These are phyloP conservation scores for Ilyonectria sp. DNA, from an alignment of 2,329 filamentous ascomycete genomes.

Conservation along the genomic window DNA sequence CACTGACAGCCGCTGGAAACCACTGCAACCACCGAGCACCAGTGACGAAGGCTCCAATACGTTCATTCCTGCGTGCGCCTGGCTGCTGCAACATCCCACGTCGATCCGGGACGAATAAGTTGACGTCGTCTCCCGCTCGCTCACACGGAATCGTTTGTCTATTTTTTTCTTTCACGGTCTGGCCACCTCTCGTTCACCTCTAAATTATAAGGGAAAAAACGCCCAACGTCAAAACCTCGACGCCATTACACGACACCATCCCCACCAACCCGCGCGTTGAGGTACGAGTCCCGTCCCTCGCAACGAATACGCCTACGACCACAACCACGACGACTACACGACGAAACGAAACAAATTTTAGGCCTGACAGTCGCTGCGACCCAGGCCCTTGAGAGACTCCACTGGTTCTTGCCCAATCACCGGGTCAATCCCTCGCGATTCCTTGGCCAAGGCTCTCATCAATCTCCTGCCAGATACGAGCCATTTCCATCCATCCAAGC, in stretches of 20 bases:
- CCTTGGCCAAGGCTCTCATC: constrained; percentile 21
- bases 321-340: constrained; percentile 1
- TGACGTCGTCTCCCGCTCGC: constrained; percentile 22
- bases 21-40: constrained; percentile 10
- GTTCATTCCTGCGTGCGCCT: constrained; percentile 39
- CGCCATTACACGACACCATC: constrained; percentile 1
- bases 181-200: not conserved
- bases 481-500: constrained; percentile 8
- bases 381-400: constrained; percentile 3
- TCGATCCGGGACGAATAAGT: constrained; percentile 38
- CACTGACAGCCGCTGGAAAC: constrained; percentile 13
- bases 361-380: not conserved
- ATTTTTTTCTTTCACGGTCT: not conserved
- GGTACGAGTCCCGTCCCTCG: constrained; percentile 16
- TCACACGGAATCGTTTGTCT: not conserved
- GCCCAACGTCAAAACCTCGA: too few species aligned
- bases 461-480: constrained; percentile 20
- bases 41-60: constrained; percentile 10
- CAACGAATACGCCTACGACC: constrained; percentile 11
- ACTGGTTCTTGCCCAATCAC: constrained; percentile 35
- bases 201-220: not conserved
- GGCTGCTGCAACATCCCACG: constrained; percentile 24
- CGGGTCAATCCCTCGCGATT: constrained; percentile 24
- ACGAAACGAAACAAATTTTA: constrained; percentile 43
- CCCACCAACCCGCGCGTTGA: constrained; percentile 25